Evolutionary conservation across 73 alveolate genomes (phyloP), one percentile per base, ranked within the genome.

Genomic region (Tetrahymena elliotti): DNA sequence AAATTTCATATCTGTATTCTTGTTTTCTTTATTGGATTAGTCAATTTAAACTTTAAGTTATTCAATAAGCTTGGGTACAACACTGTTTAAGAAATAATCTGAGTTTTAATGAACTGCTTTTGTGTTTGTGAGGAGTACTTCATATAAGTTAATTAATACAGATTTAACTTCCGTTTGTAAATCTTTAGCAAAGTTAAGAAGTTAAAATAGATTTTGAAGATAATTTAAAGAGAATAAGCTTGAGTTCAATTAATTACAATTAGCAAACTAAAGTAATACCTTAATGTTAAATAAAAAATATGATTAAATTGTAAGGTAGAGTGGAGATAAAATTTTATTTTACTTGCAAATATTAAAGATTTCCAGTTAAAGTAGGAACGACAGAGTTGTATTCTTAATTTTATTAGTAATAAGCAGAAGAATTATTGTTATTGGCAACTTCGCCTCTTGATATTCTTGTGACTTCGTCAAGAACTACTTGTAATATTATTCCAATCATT

Each of bases 1-100:
- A 96, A 98, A 98, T 88, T 98, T 94, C 53, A 97, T 97, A 38
- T 96, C 98, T 31, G 94, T 95, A 33, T 47, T 94, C 93, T 47
- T 95, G 36, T 84, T 83, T 41, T 22, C 84, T 93, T 53, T 83
- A n/a, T 83, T 94, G 4, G 68, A 94, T 94, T 35, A 94, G 33
- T 37, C 92, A 52, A 37, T 82, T 37, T 94, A 39, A n/a, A 31
- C 84, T 34, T 40, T 94, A 83, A 53, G 84, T 18, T 94, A 94
- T 36, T 35, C 92, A 52, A 40, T 93, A 35, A 13, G 94, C 36
- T 24, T 96, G 84, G 34, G 98, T 40, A 96, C 96, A 27, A 95
- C 93, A 39, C 27, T 94, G 35, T 88, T 84, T 96, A 94, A 94
- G 96, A n/a, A 94, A 96, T 83, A 36, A 68, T 68, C 92, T 33